Evolutionary conservation across 805 yeast genomes (phyloP).

Genomic region (Zygosaccharomyces lentus): DNA sequence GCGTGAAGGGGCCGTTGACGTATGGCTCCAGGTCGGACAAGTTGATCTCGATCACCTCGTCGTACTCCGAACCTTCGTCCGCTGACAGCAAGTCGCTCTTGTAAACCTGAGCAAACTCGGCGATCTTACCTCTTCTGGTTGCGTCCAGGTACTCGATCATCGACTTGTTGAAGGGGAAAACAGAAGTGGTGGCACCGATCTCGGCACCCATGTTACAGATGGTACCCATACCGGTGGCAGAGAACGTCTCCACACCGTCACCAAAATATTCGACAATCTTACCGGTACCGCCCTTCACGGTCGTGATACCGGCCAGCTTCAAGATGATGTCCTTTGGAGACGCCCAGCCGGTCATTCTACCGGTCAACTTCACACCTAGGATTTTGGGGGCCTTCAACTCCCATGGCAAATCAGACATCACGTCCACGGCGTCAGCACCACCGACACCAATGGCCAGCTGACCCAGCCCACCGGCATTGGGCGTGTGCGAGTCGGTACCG

Average conservation of each 20-base stretch:
- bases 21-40: slow-evolving; percentile 88
- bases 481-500: slow-evolving; percentile 97
- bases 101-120: slow-evolving; percentile 72
- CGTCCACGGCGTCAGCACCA: slow-evolving; percentile 99
- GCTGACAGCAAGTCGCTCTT: slow-evolving; percentile 69
- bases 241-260: slow-evolving; percentile 85
- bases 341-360: slow-evolving; percentile 90
- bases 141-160: slow-evolving; percentile 83
- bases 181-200: slow-evolving; percentile 97
- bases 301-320: slow-evolving; percentile 87
- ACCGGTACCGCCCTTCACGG: slow-evolving; percentile 99
- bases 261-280: slow-evolving; percentile 94
- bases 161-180: slow-evolving; percentile 92
- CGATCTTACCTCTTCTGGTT: slow-evolving; percentile 81
- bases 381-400: slow-evolving; percentile 96
- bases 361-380: slow-evolving; percentile 91
- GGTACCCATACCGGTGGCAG: slow-evolving; percentile 99
- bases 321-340: slow-evolving; percentile 95
- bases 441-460: slow-evolving; percentile 98
- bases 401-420: slow-evolving; percentile 92
- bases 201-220: slow-evolving; percentile 99
- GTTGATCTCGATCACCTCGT: slow-evolving; percentile 87
- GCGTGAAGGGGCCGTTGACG: slow-evolving; percentile 97
- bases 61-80: slow-evolving; percentile 91
- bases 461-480: slow-evolving; percentile 98